Base-by-base conservation (phyloP, 768 basidiomycete species). In the Sarcomyxa edulis region DNA sequence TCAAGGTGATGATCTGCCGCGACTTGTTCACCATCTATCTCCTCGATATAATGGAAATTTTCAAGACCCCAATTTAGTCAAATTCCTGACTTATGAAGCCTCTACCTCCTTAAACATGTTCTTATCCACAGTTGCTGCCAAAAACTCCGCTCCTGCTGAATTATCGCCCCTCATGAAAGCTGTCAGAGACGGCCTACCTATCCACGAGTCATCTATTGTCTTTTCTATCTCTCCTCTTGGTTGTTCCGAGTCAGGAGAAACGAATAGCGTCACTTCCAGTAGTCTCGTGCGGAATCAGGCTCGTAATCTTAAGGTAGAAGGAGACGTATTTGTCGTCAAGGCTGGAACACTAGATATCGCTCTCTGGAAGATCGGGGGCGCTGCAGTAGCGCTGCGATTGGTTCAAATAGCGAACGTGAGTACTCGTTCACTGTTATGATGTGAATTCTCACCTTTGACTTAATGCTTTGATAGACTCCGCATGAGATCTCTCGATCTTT, bases 71-170 rank as follows among this genome's bases (percentile, higher is more conserved):
- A 54, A 72, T 3, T 69, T 91, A 24, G 65, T 78, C 46, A 80
- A 74, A 31, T 90, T 90, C 54, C 62, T 92, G 33, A 93, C 89
- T 0, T 93, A 92, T 55, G 84, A 89, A 47, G 84, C 85, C 0
- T 77, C 83, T 4, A 88, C 89, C 1, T 87, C 87, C 0, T 67
- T 92, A 37, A 90, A 86, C 52, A 86, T 92, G 68, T 78, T 79
- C 47, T 61, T 93, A 12, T 66, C 70, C 22, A 71, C 64, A 24
- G 51, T 70, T 28, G 60, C 66, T 9, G 57, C 58, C 33, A 58
- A 56, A 33, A 7, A 23, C 24, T 46, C 58, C 0, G 45, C 56
- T 5, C 48, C 59, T 3, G 54, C 43, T 14, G 43, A 47, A 0
- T 37, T 41, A 6, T 51, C 59, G 2, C 58, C 67, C 2, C 60